Conservation (phyloP, 2,329 filamentous ascomycete genomes). For the Knoxdaviesia capensis region DNA sequence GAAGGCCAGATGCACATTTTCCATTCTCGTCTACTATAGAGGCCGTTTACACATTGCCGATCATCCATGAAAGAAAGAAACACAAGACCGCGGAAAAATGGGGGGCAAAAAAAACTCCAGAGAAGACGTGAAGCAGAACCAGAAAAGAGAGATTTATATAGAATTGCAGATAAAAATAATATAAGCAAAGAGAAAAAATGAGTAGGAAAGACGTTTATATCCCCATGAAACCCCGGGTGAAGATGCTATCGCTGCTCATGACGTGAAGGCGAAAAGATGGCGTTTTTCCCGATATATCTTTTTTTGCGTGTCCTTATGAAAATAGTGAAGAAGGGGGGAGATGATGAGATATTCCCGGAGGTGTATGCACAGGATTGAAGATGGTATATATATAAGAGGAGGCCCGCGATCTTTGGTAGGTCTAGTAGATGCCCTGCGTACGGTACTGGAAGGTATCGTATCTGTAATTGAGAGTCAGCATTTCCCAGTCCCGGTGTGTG, state of each 20-base stretch:
- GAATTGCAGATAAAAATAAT: not conserved
- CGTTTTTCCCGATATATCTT: not conserved
- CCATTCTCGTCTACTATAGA: no score
- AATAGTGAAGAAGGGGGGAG: conserved; percentile 1
- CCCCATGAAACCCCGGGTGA: no score
- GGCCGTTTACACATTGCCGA: no score
- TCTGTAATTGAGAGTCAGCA: conserved; percentile 18
- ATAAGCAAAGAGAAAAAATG: not conserved
- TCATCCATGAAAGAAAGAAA: no score
- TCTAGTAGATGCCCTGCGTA: conserved; percentile 67
- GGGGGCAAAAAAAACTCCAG: not conserved
- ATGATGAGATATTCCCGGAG: not conserved
- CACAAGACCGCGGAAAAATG: not conserved
- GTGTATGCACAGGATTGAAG: not conserved
- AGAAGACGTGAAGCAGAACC: no score
- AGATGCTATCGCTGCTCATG: no score
- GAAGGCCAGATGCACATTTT: no score
- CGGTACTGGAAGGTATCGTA: conserved; percentile 79
- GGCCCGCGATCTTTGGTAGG: not conserved
- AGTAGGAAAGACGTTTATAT: not conserved
- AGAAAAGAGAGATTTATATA: not conserved
- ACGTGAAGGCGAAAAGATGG: not conserved
- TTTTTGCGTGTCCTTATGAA: not conserved
- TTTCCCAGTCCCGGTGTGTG: not conserved
- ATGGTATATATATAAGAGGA: not conserved